Percentiles rank a stretch among this genome's conserved stretches.
phyloP scores from a whole-genome alignment of 2,329 filamentous ascomycete genomes.

The Ceratocystis harringtonii region DNA sequence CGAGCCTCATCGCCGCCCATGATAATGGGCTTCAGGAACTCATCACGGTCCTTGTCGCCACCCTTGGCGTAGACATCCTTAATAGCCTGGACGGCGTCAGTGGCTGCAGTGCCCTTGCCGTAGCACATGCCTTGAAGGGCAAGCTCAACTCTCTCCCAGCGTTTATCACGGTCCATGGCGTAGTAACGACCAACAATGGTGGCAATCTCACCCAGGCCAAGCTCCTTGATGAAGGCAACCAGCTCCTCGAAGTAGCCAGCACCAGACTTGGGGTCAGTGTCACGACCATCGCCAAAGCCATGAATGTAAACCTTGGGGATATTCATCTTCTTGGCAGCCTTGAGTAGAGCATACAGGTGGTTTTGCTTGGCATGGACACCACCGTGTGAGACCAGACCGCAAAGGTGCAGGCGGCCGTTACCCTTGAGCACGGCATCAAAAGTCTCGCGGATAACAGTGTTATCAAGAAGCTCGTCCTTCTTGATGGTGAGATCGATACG shows the following conservation, averaged over 20 bases:
- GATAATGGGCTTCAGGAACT: conserved; percentile 97
- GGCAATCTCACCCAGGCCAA: conserved; percentile 73
- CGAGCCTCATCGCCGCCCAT: conserved; percentile 73
- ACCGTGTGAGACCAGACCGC: conserved; percentile 84
- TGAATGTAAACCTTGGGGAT: conserved; percentile 93
- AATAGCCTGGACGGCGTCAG: conserved; percentile 73
- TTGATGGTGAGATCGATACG: conserved; percentile 90
- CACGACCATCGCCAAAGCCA: conserved; percentile 96
- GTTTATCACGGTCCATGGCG: conserved; percentile 98
- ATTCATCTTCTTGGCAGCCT: conserved; percentile 74
- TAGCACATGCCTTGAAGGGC: conserved; percentile 73
- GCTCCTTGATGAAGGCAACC: conserved; percentile 63
- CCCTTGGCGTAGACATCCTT: conserved; percentile 74
- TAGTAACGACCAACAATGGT: conserved; percentile 94
- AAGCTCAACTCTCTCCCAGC: conserved; percentile 88
- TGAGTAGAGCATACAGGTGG: conserved; percentile 74
- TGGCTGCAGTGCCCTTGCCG: conserved; percentile 74
- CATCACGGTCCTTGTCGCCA: conserved; percentile 59
- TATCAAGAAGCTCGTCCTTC: conserved; percentile 62
- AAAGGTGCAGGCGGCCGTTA: conserved; percentile 83
- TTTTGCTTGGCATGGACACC: conserved; percentile 95
- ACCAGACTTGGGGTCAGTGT: conserved; percentile 93
- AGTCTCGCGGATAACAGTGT: conserved; percentile 59
- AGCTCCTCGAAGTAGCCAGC: conserved; percentile 78
- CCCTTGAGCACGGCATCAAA: conserved; percentile 70